Percentiles rank a stretch among this genome's conserved stretches.
These are phyloP conservation scores for Noccaea caerulescens DNA, from an alignment of 345 rosid species.

Conservation along the genomic window DNA sequence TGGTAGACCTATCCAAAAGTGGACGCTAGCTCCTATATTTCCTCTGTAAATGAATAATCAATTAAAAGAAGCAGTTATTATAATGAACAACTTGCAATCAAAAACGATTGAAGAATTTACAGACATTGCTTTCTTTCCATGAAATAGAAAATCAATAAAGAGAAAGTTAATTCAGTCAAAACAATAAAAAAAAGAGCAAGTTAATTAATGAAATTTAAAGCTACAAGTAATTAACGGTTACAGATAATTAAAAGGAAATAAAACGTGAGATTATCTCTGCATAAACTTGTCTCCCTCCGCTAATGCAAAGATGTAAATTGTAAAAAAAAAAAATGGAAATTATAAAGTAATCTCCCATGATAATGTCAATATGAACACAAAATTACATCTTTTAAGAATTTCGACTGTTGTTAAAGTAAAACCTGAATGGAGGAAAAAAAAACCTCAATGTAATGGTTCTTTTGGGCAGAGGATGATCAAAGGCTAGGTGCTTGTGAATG, in stretches of 20 bases:
- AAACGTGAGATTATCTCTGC: not conserved
- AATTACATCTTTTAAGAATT: not conserved
- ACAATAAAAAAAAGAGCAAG: too few species aligned
- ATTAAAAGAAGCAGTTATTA: constrained; percentile 14
- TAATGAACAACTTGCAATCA: constrained; percentile 1
- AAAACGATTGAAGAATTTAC: not conserved
- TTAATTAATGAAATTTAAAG: constrained; percentile 1
- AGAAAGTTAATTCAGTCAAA: not conserved
- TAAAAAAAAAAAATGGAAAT: too few species aligned
- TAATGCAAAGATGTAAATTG: not conserved
- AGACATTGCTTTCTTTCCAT: not conserved
- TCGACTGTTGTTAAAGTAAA: too few species aligned
- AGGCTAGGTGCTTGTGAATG: constrained; percentile 33
- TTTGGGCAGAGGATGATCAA: constrained; percentile 33
- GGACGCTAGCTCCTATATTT: not conserved
- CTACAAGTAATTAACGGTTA: not conserved
- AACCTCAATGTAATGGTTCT: constrained; percentile 29
- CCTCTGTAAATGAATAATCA: not conserved
- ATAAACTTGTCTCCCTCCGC: not conserved
- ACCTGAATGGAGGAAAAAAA: too few species aligned
- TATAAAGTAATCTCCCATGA: not conserved
- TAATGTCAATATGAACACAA: not conserved
- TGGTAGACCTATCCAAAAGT: constrained; percentile 11
- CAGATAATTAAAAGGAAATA: not conserved
- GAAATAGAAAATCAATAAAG: not conserved